phyloP scores from a whole-genome alignment of 441 rosid species.

The Euphorbia celastroides region DNA sequence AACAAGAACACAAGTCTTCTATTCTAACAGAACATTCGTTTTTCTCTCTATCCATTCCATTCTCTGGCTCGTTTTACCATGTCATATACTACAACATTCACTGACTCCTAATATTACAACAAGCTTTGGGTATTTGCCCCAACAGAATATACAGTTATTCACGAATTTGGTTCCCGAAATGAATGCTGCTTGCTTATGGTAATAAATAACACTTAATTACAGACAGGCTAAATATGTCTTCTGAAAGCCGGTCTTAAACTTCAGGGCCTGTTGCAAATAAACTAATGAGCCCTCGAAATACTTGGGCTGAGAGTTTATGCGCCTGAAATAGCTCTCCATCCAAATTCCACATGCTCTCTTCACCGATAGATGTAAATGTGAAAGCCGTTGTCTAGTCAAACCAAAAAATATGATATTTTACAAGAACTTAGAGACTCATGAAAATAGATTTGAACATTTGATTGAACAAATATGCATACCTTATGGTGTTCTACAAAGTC shows the following conservation, averaged over 20 bases:
- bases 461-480: slow-evolving; percentile 31
- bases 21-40: neutral
- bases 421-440: neutral
- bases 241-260: slow-evolving; percentile 27
- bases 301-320: slow-evolving; percentile 86
- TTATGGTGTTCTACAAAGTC: slow-evolving; percentile 88
- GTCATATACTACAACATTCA: neutral
- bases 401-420: slow-evolving; percentile 3
- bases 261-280: slow-evolving; percentile 91
- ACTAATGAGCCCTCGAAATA: slow-evolving; percentile 72
- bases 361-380: slow-evolving; percentile 73
- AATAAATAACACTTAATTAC: neutral
- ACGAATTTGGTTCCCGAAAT: too few species aligned
- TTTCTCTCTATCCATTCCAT: neutral
- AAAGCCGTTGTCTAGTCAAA: slow-evolving; percentile 65
- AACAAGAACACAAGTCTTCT: neutral
- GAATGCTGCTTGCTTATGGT: too few species aligned
- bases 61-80: neutral
- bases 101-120: slow-evolving; percentile 7
- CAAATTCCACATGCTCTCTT: slow-evolving; percentile 85
- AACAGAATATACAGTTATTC: neutral
- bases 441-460: neutral
- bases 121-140: neutral
- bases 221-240: neutral
- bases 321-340: slow-evolving; percentile 92